Conservation (phyloP, 2,329 filamentous ascomycete genomes). For the Claviceps lovelessii region DNA sequence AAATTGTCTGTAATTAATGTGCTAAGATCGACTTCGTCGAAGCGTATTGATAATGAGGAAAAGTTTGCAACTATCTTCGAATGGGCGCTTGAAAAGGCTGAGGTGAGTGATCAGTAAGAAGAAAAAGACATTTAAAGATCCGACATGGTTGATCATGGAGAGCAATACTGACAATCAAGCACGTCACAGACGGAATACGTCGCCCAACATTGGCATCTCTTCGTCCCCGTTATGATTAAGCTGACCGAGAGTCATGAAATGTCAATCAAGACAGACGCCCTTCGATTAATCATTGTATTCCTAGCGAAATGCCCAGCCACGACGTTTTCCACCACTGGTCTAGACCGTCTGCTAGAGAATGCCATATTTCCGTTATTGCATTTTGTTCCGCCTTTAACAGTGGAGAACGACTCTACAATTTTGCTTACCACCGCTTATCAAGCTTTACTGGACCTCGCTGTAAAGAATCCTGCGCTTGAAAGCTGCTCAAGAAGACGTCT, state of each 20-base stretch:
- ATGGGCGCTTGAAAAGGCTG: slow-evolving; percentile 5
- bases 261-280: slow-evolving; percentile 38
- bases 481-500: slow-evolving; percentile 19
- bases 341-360: slow-evolving; percentile 54
- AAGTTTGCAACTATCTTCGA: slow-evolving; percentile 1
- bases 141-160: neutral
- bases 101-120: slow-evolving; percentile 1
- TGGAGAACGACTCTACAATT: slow-evolving; percentile 51
- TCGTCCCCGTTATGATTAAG: slow-evolving; percentile 54
- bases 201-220: slow-evolving; percentile 45
- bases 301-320: slow-evolving; percentile 36
- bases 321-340: slow-evolving; percentile 47
- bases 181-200: slow-evolving; percentile 4
- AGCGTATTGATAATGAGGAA: neutral
- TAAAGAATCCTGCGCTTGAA: slow-evolving; percentile 13
- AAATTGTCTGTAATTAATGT: neutral
- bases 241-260: slow-evolving; percentile 50
- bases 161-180: neutral
- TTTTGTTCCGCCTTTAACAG: slow-evolving; percentile 63
- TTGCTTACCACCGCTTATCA: slow-evolving; percentile 54
- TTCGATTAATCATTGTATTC: slow-evolving; percentile 39
- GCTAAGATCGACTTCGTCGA: neutral
- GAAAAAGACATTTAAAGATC: neutral
- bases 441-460: slow-evolving; percentile 46
- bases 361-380: slow-evolving; percentile 58